Evolutionary conservation across 192 early-diverging fungal species (phyloP), one percentile per base, ranked within the genome.

Genomic region (Haplosporangium gracile): DNA sequence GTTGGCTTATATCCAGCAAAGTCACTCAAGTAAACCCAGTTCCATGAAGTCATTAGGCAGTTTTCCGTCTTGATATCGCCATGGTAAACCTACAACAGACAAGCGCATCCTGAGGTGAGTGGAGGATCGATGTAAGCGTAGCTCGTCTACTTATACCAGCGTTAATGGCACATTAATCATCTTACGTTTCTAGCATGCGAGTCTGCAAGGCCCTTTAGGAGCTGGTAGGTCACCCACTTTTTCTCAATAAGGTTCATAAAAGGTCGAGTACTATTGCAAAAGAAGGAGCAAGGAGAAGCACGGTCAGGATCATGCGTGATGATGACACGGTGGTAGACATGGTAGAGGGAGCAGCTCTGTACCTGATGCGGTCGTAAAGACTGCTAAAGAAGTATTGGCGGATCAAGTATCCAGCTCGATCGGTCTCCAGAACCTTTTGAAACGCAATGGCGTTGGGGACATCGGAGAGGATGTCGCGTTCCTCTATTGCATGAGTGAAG

Each of bases 21-120:
- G 68, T 99, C 98, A 5, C 93, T 93, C 10, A 98, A 74, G 74
- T 96, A 99, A 3, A 91, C 94, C 97, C 98, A 95, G 88, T 97
- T 98, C 97, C 98, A 99, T 76, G 94, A 96, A 10, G 98, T 98
- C 2, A 99, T 94, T 29, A 98, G 85, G 16, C 99, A 90, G 81
- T 99, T 99, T 72, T 99, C 98, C 20, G 95, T 96, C 81, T 99
- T 99, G 49, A 99, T 97, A 78, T 99, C 98, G 2, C 98, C 98
- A 87, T 99, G 98, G 75, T 90, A 97, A 10, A 98, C 92, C 73
- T 95, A 88, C 22, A 76, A 57, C 32, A 49, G 57, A 24, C 39
- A 68, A 53, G 18, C 22, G 39, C 6, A 68, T 47, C 9, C 22
- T 68, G 2, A n/a, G 16, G 45, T 73, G 3, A 43, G 39, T 39